phyloP scores from a whole-genome alignment of 768 basidiomycete genomes.

The Aureoboletus auriporus region DNA sequence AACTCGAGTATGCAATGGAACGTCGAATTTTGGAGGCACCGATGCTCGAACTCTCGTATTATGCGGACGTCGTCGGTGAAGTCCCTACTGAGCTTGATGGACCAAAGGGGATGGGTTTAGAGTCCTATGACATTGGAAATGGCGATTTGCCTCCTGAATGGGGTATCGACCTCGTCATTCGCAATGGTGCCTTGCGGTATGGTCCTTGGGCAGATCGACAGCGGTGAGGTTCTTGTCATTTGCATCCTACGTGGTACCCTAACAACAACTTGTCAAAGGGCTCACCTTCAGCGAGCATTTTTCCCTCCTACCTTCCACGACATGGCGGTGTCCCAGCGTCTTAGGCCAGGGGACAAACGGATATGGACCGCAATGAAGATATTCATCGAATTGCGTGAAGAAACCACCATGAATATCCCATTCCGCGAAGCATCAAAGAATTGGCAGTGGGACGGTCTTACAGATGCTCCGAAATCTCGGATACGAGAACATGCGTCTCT shows the following conservation, averaged over 20 bases:
- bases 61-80: constrained; percentile 77
- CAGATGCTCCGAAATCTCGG: constrained; percentile 45
- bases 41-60: constrained; percentile 78
- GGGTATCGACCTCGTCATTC: constrained; percentile 84
- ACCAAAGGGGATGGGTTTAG: constrained; percentile 31
- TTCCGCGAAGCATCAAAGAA: constrained; percentile 94
- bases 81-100: constrained; percentile 46
- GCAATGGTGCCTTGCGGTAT: constrained; percentile 73
- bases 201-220: constrained; percentile 98
- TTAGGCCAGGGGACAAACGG: constrained; percentile 79
- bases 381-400: constrained; percentile 75
- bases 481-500: constrained; percentile 69
- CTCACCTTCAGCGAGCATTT: constrained; percentile 74
- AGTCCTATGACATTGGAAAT: constrained; percentile 74
- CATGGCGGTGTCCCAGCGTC: constrained; percentile 46
- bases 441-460: constrained; percentile 85
- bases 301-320: constrained; percentile 80
- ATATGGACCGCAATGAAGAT: constrained; percentile 78
- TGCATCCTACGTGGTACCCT: background rate
- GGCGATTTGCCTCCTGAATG: constrained; percentile 88
- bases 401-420: constrained; percentile 78
- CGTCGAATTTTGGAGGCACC: constrained; percentile 78
- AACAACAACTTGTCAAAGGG: constrained; percentile 36
- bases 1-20: constrained; percentile 84
- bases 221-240: constrained; percentile 42